Conservation (phyloP, 1,284 basidiomycete species). For the Kalmanozyma brasiliensis region DNA sequence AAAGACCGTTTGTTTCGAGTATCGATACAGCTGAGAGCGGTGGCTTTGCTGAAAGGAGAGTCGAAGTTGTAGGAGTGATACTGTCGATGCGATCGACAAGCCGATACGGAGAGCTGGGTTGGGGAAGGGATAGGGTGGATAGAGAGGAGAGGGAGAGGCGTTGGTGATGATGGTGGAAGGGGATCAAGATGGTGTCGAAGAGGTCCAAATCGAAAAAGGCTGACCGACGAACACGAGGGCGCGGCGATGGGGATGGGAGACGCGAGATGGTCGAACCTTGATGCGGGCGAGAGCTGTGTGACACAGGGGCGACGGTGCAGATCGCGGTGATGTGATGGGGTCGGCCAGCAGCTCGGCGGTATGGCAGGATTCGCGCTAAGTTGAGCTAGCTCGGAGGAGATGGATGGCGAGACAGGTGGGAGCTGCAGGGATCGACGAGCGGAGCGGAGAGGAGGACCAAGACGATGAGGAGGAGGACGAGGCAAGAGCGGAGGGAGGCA, state of each 20-base stretch:
- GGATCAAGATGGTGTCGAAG: slow-evolving; percentile 38
- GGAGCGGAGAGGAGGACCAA: slow-evolving; percentile 16
- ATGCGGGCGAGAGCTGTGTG: slow-evolving; percentile 2
- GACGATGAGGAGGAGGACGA: slow-evolving; percentile 11
- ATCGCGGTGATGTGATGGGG: background rate
- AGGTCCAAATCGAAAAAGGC: background rate
- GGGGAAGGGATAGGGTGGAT: slow-evolving; percentile 13
- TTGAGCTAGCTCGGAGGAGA: background rate
- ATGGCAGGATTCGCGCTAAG: slow-evolving; percentile 8
- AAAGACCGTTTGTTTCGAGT: slow-evolving; percentile 38
- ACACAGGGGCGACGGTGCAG: background rate
- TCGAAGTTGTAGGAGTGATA: slow-evolving; percentile 11
- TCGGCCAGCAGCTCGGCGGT: background rate
- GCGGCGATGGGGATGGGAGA: slow-evolving; percentile 3
- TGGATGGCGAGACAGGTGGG: slow-evolving; percentile 10
- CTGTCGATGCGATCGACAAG: slow-evolving; percentile 21
- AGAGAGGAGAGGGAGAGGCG: slow-evolving; percentile 12
- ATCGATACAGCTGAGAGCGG: slow-evolving; percentile 10
- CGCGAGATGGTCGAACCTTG: slow-evolving; percentile 11
- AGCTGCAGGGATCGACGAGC: slow-evolving; percentile 43
- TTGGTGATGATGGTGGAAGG: slow-evolving; percentile 33
- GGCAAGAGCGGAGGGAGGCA: slow-evolving; percentile 12
- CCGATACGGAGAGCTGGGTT: too few species aligned
- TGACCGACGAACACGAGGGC: slow-evolving; percentile 19
- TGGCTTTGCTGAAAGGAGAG: slow-evolving; percentile 17